Conservation (phyloP, 2,329 filamentous ascomycete species). For the Fusarium sp. region DNA sequence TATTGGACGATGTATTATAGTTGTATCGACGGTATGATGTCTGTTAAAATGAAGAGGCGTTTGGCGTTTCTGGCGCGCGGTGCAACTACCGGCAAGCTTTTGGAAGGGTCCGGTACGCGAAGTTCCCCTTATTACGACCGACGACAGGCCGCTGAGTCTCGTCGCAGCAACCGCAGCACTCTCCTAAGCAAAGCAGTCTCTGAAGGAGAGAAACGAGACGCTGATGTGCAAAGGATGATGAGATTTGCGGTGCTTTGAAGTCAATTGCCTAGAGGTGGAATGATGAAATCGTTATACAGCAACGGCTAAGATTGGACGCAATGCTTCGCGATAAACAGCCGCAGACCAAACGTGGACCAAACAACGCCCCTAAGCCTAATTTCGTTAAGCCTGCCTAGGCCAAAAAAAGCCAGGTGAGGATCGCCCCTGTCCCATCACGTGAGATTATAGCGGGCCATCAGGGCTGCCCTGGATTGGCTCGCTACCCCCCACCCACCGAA, state of each 20-base stretch:
- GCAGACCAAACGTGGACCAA: constrained; percentile 38
- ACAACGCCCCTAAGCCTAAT: constrained; percentile 39
- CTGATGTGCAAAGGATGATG: constrained; percentile 36
- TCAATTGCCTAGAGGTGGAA: constrained; percentile 38
- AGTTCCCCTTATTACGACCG: constrained; percentile 41
- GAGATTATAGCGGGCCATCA: constrained; percentile 21
- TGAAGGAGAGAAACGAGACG: constrained; percentile 23
- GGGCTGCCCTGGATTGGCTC: constrained; percentile 53
- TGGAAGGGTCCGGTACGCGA: constrained; percentile 34
- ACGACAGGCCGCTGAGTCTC: constrained; percentile 20
- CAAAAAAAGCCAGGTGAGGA: constrained; percentile 19
- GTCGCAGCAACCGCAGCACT: constrained; percentile 35
- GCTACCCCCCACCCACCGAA: constrained; percentile 51
- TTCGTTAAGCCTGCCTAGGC: constrained; percentile 28
- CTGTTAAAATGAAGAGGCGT: constrained; percentile 35
- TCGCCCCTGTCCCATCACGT: constrained; percentile 45
- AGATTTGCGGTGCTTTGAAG: constrained; percentile 32
- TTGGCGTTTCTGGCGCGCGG: constrained; percentile 34
- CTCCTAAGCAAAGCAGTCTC: constrained; percentile 22
- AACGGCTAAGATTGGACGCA: constrained; percentile 38
- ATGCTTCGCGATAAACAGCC: constrained; percentile 45
- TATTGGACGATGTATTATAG: constrained; percentile 32
- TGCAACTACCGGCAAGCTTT: constrained; percentile 35
- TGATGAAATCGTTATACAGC: constrained; percentile 45
- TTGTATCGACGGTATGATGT: constrained; percentile 17